These are phyloP conservation scores for Macrolepiota dolichaula DNA, from an alignment of 768 basidiomycete species.

Conservation along the genomic window DNA sequence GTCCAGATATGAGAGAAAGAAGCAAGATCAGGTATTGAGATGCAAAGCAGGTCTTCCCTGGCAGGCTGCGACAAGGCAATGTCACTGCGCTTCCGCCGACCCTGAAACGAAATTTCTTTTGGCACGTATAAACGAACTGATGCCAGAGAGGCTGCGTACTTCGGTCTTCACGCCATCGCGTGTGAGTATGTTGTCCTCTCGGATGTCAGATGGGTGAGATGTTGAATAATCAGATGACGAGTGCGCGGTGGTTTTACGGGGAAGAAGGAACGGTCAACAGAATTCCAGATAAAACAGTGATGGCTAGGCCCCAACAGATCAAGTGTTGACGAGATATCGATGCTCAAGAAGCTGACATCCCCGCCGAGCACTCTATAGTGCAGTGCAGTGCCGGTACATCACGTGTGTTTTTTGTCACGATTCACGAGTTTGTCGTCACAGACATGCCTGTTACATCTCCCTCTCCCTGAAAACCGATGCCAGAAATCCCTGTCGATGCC, in stretches of 20 bases:
- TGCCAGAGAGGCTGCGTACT: not conserved
- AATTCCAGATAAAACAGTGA: not conserved
- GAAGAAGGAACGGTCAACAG: constrained; percentile 7
- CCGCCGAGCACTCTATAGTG: no score
- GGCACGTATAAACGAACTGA: not conserved
- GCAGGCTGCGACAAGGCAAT: not conserved
- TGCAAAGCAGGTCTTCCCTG: not conserved
- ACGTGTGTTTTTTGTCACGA: not conserved
- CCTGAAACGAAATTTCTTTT: not conserved
- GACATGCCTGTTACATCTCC: not conserved
- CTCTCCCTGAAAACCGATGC: constrained; percentile 27
- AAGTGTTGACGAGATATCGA: no score
- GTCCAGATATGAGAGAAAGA: not conserved
- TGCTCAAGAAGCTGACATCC: no score
- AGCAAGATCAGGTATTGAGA: not conserved
- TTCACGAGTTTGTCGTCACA: not conserved
- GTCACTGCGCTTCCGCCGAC: not conserved
- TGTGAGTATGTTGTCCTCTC: not conserved
- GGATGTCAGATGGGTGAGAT: not conserved
- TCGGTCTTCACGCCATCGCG: not conserved
- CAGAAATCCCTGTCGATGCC: constrained; percentile 64
- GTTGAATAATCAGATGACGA: not conserved
- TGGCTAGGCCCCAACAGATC: not conserved
- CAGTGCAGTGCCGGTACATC: no score
- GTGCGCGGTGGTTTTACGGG: constrained; percentile 23